Evolutionary conservation across 2,329 filamentous ascomycete species (phyloP), one percentile per base, ranked within the genome.

Genomic region (Fusarium sp.): DNA sequence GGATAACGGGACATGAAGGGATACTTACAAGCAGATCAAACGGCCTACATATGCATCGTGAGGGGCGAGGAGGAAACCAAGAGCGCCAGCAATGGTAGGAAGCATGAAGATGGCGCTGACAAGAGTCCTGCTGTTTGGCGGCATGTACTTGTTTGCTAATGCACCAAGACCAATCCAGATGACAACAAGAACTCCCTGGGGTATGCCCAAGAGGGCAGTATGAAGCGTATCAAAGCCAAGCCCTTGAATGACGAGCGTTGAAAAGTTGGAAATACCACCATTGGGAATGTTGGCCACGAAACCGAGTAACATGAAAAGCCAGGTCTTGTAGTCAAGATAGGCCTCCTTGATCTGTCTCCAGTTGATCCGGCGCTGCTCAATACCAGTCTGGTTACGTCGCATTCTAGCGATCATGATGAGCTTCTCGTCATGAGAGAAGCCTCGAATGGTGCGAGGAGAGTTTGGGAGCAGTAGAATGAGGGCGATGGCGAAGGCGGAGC

Each of bases 181-280:
- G 11, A 76, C 73, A 15, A 77, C 71, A 3, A 77, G 61, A 4
- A 59, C 70, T 3, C 76, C 76, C 39, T 77, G 74, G 0, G 76
- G 76, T 14, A 78, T 77, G 9, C 75, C 73, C 4, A 78, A 63
- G 4, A 78, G 68, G 4, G 75, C 71, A 3, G 76, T 78, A 23
- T 75, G 60, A 11, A 77, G 60, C 0, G 71, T 74, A 13, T 72
- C 61, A 63, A 85, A 86, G 7, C 85, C 84, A 27, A 87, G 81
- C 0, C 84, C 83, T 57, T 82, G 70, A 65, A 87, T 86, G 54
- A 88, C 84, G n/a, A 88, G 78, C 0, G 84, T 76, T 14, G 81
- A 82, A 49, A 88, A 88, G 61, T 86, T 87, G 27, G 79, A 81
- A 51, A 87, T 85, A 27, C 84, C 85, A 5, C 84, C 85, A 47